These are phyloP conservation scores for Stevia rebaudiana DNA, from an alignment of 140 eudicot genomes.

Conservation along the genomic window DNA sequence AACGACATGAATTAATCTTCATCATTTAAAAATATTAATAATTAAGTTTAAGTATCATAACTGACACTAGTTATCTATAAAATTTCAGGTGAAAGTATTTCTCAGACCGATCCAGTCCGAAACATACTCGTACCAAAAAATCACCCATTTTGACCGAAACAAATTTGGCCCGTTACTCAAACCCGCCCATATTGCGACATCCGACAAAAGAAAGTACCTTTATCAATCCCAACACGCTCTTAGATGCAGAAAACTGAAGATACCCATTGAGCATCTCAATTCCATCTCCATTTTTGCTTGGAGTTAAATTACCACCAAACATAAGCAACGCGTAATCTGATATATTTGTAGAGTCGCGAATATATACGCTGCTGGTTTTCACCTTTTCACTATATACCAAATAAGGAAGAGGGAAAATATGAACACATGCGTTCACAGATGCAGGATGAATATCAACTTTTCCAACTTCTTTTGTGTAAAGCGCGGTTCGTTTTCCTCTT, in stretches of 20 bases:
- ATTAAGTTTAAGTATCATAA: neutral
- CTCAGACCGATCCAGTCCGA: neutral
- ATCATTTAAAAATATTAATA: neutral
- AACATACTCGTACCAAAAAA: neutral
- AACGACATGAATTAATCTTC: neutral
- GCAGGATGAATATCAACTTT: constrained; percentile 95
- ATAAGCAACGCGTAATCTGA: constrained; percentile 87
- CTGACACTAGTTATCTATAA: neutral
- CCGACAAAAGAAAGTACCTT: constrained; percentile 39
- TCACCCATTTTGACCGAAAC: neutral
- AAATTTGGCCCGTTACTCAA: neutral
- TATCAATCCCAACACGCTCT: constrained; percentile 64
- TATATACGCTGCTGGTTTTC: constrained; percentile 65
- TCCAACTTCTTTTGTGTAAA: constrained; percentile 89
- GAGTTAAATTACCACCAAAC: constrained; percentile 85
- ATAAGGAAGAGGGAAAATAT: constrained; percentile 82
- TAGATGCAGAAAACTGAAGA: constrained; percentile 94
- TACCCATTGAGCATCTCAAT: constrained; percentile 97
- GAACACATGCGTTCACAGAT: constrained; percentile 82
- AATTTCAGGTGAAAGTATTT: neutral
- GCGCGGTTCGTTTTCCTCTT: constrained; percentile 86
- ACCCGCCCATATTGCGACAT: neutral
- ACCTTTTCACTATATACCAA: constrained; percentile 95
- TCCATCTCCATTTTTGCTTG: constrained; percentile 74
- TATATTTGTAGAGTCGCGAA: constrained; percentile 84